Percentiles rank a stretch among this genome's conserved stretches.
Conservation (phyloP, 768 basidiomycete species). For the Mycena floridula region DNA sequence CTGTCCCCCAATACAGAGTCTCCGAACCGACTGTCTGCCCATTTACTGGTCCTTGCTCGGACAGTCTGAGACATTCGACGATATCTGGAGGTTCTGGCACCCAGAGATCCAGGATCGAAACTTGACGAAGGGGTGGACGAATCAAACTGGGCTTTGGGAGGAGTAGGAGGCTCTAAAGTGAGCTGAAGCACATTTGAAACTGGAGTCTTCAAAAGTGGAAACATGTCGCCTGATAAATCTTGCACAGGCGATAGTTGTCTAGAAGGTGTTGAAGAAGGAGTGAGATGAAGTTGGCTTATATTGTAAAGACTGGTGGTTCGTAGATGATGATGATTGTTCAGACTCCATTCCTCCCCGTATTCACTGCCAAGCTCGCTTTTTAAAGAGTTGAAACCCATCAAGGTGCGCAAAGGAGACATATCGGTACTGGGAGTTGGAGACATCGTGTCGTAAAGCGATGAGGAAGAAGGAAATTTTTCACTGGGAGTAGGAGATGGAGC, state of each 20-base stretch:
- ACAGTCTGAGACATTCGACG: constrained; percentile 44
- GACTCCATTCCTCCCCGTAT: constrained; percentile 39
- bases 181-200: constrained; percentile 23
- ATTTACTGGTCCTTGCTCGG: constrained; percentile 51
- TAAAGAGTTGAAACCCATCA: constrained; percentile 17
- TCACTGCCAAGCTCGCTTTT: constrained; percentile 56
- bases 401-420: not conserved
- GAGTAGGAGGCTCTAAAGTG: constrained; percentile 38
- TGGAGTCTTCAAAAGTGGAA: constrained; percentile 9
- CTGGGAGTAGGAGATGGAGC: not conserved
- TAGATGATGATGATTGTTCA: constrained; percentile 32
- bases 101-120: constrained; percentile 4
- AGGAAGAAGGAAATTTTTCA: not conserved
- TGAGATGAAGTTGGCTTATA: constrained; percentile 30
- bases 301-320: constrained; percentile 47
- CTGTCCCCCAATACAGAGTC: constrained; percentile 21
- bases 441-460: not conserved
- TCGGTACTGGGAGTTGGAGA: not conserved
- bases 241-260: constrained; percentile 13
- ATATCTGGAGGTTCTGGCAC: constrained; percentile 25
- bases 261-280: constrained; percentile 35
- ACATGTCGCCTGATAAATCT: constrained; percentile 5
- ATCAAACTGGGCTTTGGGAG: constrained; percentile 10
- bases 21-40: constrained; percentile 51
- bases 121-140: not conserved